phyloP scores from a whole-genome alignment of 805 yeast genomes.

The Hanseniaspora occidentalis region DNA sequence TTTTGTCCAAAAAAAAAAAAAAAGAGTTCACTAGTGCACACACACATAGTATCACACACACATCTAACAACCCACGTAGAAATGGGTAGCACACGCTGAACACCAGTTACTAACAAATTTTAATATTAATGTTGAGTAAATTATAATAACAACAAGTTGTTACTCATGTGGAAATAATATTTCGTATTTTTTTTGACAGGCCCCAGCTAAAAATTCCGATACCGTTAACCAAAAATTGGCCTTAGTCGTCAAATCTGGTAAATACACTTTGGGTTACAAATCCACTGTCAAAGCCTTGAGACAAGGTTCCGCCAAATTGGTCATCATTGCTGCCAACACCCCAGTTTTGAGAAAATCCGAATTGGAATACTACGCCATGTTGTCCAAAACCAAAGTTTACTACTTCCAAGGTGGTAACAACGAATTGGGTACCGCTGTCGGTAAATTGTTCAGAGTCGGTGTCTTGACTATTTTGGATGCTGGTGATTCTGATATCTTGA shows the following conservation, averaged over 20 bases:
- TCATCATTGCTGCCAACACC: conserved; percentile 97
- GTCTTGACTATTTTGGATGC: conserved; percentile 91
- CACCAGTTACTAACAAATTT: background rate
- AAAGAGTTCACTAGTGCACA: too few relatives aligned
- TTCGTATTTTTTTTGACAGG: conserved; percentile 38
- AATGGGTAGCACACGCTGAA: too few relatives aligned
- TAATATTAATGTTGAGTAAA: background rate
- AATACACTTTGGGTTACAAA: conserved; percentile 99
- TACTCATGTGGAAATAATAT: too few relatives aligned
- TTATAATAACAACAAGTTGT: too few relatives aligned
- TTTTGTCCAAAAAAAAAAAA: too few relatives aligned
- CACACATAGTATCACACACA: too few relatives aligned
- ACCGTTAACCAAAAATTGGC: conserved; percentile 97
- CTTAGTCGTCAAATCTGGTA: conserved; percentile 97
- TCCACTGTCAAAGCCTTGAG: conserved; percentile 96
- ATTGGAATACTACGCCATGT: conserved; percentile 99
- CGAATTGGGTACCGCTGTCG: conserved; percentile 99
- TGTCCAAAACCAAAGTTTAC: conserved; percentile 91
- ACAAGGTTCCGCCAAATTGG: conserved; percentile 97
- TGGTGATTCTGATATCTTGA: conserved; percentile 98
- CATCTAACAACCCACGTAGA: too few relatives aligned
- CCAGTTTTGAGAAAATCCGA: conserved; percentile 99
- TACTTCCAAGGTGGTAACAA: conserved; percentile 99
- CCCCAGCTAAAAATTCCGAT: conserved; percentile 88
- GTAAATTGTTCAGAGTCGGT: conserved; percentile 99